Base-by-base conservation (phyloP, 306 rosid genomes). In the Lablab purpureus region DNA sequence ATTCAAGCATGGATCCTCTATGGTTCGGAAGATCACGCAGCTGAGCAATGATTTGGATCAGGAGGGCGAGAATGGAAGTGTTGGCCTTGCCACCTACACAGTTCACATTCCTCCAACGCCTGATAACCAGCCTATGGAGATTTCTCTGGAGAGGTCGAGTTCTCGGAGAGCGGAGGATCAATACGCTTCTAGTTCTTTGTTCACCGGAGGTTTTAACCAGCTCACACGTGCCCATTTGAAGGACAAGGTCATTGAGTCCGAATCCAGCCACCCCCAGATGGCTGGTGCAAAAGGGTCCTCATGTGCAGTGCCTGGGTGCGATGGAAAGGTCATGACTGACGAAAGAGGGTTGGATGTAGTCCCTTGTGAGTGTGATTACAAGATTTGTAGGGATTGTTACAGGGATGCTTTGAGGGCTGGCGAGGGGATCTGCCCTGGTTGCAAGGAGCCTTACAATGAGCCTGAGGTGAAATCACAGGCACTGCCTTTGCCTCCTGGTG, bases 51-150 rank as follows among this genome's bases (percentile, higher is more conserved):
- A 87, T 72, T 14, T 76, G 32, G 93, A 87, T 51, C 83, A 71
- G 4, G 80, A 82, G 47, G 63, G 87, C 55, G 92, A 82, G 47
- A 63, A 45, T 58, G 87, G 82, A 13, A 71, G 70, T 34, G 28
- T 45, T 76, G 80, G 76, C 5, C 79, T 76, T 74, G 79, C 90
- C 36, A 82, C 88, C 7, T 91, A 91, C 82, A 81, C 83, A 0
- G 97, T 91, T 12, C 85, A 91, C 58, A 80, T 91, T 41, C 94
- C 97, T 7, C 79, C 30, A 10, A 91, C 97, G n/a, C 97, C 94
- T 0, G 90, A 91, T 82, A 88, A 89, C 81, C 91, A 86, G 79
- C 90, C 90, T 0, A 60, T 80, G 83, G 89, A 88, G 65, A 73
- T 91, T 68, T 60, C 86, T 12, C 50, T 89, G 82, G 81, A 89